Percentiles rank a stretch among this genome's conserved stretches.
These are phyloP conservation scores for Astrothelium macrocarpum DNA, from an alignment of 495 filamentous ascomycete genomes.

Conservation along the genomic window DNA sequence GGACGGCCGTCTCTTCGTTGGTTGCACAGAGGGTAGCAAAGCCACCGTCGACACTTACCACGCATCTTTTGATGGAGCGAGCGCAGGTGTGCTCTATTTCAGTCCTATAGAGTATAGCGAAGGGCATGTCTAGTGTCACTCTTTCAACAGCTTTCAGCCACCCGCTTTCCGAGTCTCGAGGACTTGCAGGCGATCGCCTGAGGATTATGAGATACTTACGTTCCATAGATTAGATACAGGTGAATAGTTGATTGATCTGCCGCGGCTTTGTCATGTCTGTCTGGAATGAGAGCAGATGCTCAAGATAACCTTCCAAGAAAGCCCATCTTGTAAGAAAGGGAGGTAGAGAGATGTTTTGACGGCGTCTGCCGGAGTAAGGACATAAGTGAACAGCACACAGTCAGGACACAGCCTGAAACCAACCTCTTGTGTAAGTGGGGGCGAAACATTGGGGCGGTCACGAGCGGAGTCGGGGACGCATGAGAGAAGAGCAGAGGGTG, in stretches of 20 bases:
- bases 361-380: no score
- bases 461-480: no score
- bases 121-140: neutral
- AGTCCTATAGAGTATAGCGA: neutral
- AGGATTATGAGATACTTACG: neutral
- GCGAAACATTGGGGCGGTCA: no score
- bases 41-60: neutral
- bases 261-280: neutral
- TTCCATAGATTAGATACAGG: neutral
- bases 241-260: neutral
- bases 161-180: neutral
- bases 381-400: no score
- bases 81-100: neutral
- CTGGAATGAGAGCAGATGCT: slow-evolving; percentile 1
- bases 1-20: neutral
- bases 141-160: neutral
- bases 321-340: no score
- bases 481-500: no score
- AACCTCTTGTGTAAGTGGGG: no score
- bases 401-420: no score
- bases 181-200: neutral
- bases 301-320: no score
- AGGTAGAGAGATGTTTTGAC: no score
- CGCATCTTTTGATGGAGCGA: neutral
- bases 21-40: neutral